phyloP scores from a whole-genome alignment of 768 basidiomycete genomes.

The Mycena sanguinolenta region DNA sequence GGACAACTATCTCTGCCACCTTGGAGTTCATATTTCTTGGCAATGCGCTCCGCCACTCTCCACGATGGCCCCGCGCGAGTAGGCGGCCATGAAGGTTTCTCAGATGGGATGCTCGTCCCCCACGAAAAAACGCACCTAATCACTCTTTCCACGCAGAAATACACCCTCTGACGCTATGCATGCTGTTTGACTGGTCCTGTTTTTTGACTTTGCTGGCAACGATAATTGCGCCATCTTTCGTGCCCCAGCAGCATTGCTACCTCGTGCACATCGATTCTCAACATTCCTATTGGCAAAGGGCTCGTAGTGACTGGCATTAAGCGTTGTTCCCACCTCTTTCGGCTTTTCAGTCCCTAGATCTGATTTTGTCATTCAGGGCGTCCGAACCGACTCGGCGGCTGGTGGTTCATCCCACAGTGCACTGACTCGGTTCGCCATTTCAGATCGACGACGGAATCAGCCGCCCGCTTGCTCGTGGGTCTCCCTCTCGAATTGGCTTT shows the following conservation, averaged over 20 bases:
- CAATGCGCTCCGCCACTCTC: background rate
- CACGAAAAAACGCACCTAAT: conserved; percentile 9
- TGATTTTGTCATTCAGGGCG: background rate
- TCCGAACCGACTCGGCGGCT: conserved; percentile 9
- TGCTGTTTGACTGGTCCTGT: conserved; percentile 9
- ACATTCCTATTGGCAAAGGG: conserved; percentile 7
- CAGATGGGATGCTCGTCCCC: conserved; percentile 3
- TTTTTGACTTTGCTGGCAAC: background rate
- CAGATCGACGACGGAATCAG: background rate
- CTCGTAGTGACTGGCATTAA: background rate
- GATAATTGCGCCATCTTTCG: background rate
- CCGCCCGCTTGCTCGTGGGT: background rate
- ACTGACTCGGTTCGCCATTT: conserved; percentile 7
- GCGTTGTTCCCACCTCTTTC: background rate
- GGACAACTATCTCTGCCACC: background rate
- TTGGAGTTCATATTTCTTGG: conserved; percentile 10
- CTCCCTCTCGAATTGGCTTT: conserved; percentile 5
- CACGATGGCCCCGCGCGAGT: background rate
- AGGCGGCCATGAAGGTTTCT: conserved; percentile 7
- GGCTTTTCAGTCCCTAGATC: background rate
- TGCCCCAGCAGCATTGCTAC: conserved; percentile 3
- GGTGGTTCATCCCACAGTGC: background rate
- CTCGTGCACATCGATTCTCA: background rate
- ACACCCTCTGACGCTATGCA: conserved; percentile 18
- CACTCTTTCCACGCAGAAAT: background rate